Evolutionary conservation across 305 asterid species (phyloP).

Genomic region (Fraxinus velutina): DNA sequence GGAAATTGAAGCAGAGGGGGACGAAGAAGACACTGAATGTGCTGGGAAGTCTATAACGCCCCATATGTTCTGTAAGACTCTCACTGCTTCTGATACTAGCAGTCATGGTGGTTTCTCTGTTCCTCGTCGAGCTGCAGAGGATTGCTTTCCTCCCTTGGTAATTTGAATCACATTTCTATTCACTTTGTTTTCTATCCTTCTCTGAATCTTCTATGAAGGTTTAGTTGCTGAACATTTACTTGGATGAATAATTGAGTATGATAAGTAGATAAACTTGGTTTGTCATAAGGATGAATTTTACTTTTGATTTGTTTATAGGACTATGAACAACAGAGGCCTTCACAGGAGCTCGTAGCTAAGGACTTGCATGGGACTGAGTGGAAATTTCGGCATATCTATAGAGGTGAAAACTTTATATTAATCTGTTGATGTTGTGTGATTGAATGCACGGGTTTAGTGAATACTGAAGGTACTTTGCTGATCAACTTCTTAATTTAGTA

Average conservation of each 20-base stretch:
- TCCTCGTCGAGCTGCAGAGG: conserved; percentile 99
- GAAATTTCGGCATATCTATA: conserved; percentile 91
- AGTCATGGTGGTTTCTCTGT: conserved; percentile 99
- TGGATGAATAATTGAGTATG: background rate
- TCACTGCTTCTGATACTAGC: conserved; percentile 99
- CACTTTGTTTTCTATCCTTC: background rate
- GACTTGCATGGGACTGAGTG: conserved; percentile 87
- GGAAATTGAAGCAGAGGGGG: conserved; percentile 45
- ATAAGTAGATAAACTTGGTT: background rate
- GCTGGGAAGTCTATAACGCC: conserved; percentile 64
- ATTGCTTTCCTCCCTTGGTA: conserved; percentile 98
- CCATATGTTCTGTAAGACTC: conserved; percentile 98
- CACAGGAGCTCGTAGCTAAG: conserved; percentile 92
- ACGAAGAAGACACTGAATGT: conserved; percentile 59
- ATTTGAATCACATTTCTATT: background rate
- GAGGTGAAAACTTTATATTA: conserved; percentile 46
- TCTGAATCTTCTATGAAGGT: background rate
- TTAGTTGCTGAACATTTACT: background rate
- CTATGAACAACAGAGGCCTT: conserved; percentile 87
- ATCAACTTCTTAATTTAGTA: background rate
- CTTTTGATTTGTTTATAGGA: conserved; percentile 41
- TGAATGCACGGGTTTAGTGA: background rate
- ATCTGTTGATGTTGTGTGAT: background rate
- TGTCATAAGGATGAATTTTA: background rate
- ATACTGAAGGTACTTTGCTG: background rate